Evolutionary conservation across 306 rosid species (phyloP), one percentile per base, ranked within the genome.

Genomic region (Prunus davidiana): DNA sequence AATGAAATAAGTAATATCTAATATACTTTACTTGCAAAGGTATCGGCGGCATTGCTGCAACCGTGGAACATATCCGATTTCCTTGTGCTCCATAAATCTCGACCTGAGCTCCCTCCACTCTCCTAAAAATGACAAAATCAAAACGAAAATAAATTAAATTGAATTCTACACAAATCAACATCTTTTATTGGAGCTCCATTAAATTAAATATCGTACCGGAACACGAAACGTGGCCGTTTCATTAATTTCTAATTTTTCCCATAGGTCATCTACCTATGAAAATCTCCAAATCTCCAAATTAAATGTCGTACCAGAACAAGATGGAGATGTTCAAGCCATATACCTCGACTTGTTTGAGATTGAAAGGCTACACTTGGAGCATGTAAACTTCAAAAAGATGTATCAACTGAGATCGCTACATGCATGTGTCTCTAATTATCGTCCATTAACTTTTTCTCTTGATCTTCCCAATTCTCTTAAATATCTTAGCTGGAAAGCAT

Each of bases 1-100:
- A 54, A 71, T 30, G 20, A 71, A 19, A 54, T 19, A n/a, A 30
- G n/a, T 12, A 67, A 43, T 12, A 41, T 61, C 38, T 1, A 60
- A 64, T 27, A 11, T 28, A 69, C 69, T 41, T 73, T 82, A 93
- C 98, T 79, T 72, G 85, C n/a, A 69, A 94, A 87, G 65, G 79
- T 82, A 27, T 75, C 63, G 78, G 82, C 52, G 32, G 94, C 87
- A 72, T 81, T 85, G 71, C 91, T 90, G 81, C 97, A 94, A 24
- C 91, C 94, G 38, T 32, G 64, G 81, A 82, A 91, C 63, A 69
- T 64, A 28, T 82, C 55, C 4, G 95, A 89, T 60, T 76, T 72
- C 60, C 14, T 67, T 11, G 94, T 79, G 34, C 76, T 84, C 98
- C 98, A 94, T 68, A 91, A 52, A 87, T 90, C 82, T 57, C 79